Base-by-base conservation (phyloP, 768 basidiomycete genomes). In the Lanmaoa rubissima region DNA sequence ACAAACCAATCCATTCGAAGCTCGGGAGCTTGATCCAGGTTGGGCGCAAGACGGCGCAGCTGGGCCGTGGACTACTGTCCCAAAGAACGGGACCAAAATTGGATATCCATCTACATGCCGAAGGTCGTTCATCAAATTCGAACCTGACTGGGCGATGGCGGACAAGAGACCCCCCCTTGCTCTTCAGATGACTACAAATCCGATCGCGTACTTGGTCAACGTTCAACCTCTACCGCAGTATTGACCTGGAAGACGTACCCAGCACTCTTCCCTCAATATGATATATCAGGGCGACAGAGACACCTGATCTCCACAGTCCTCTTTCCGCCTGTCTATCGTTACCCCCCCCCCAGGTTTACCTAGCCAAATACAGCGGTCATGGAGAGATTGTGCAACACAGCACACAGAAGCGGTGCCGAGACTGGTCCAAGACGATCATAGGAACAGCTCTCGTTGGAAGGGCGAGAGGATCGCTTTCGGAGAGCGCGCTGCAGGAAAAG, bases 11-110 rank as follows among this genome's bases (percentile, higher is more conserved):
- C 21, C 6, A 12, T 9, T 5, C 2, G 5, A 60, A 89, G 85
- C 68, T 78, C 4, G 88, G 90, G 3, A 83, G 13, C 72, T 70
- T n/a, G 86, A 91, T 59, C 60, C 66, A 66, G 58, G 36, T 74
- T 92, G 6, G 6, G 88, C 88, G 6, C 3, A 71, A 73, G 46
- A 67, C 90, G 86, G 5, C 63, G 50, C 53, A 76, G 68, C 55
- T 64, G 82, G 75, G 88, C 89, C 0, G 88, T 92, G 3, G 88
- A 92, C 61, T 92, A 88, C 67, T 1, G 21, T 24, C 28, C 82
- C 86, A 0, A 92, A 91, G 70, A 83, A 85, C 63, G 89, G 88
- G 16, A 79, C 79, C 19, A 79, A 82, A 1, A 85, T 88, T 8
- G 24, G 73, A 84, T 48, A 71, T 86, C 24, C 71, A 31, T 75